phyloP scores from a whole-genome alignment of 441 rosid species.

The Pelargonium cotyledonis region DNA sequence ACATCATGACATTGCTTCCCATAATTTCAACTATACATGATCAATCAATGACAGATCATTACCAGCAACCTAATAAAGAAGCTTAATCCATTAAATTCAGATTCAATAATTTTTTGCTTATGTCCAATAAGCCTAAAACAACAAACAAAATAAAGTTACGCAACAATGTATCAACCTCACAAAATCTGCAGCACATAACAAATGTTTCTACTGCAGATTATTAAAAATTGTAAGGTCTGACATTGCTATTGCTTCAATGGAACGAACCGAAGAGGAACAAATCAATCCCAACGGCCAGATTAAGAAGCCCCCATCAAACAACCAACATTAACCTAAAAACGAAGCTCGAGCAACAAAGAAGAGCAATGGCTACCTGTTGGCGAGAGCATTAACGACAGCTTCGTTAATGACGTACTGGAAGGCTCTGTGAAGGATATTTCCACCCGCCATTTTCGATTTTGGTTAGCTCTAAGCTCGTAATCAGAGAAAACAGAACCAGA shows the following conservation, averaged over 20 bases:
- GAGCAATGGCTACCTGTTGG: background rate
- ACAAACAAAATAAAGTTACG: background rate
- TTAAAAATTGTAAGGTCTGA: conserved; percentile 15
- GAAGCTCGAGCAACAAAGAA: background rate
- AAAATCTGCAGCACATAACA: background rate
- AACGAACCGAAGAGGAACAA: conserved; percentile 46
- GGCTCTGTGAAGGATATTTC: background rate
- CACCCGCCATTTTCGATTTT: background rate
- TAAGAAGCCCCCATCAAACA: conserved; percentile 40
- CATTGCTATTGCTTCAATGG: conserved; percentile 44
- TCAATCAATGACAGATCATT: background rate
- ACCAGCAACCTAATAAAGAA: background rate
- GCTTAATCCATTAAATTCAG: background rate
- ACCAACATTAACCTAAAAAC: background rate
- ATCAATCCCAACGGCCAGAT: conserved; percentile 45
- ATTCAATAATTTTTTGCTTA: background rate
- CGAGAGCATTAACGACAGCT: background rate
- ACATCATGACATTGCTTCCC: background rate
- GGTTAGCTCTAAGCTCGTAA: background rate
- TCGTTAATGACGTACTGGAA: background rate
- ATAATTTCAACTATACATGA: background rate
- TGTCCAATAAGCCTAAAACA: background rate
- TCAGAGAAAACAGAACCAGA: background rate
- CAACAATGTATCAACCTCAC: background rate
- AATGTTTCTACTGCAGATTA: background rate